Evolutionary conservation across 2,329 filamentous ascomycete species (phyloP), one percentile per base, ranked within the genome.

Genomic region (Penicillium palitans): DNA sequence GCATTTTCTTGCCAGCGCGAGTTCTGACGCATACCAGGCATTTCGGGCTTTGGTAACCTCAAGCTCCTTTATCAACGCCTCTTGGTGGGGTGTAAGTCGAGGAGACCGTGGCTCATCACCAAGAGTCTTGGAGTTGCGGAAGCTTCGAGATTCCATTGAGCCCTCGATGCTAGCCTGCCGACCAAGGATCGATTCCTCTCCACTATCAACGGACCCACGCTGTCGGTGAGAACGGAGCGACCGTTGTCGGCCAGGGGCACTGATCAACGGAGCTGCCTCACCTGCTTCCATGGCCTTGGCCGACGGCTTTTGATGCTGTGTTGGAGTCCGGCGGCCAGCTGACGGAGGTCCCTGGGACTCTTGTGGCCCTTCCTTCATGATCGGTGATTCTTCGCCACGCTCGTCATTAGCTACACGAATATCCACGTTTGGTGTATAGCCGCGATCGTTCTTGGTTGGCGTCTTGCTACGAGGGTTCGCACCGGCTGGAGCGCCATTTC

Each of bases 21-120:
- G 81, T 76, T 99, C 95, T 0, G 93, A 97, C 8, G 92, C 91
- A 74, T 96, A 97, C 95, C 95, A 99, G 0, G 93, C 93, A 76
- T 96, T 98, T 52, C 90, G 86, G 70, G 89, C 95, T 68, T 91
- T 90, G 4, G 88, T 84, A 9, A 87, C 83, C 71, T 99, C 93
- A 2, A 99, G 81, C 72, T 99, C 95, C 72, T 95, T 93, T 15
- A 91, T 81, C 13, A 97, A 75, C 0, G 90, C 87, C 62, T 84
- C 85, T 61, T 81, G 79, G 51, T 81, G 64, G 67, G 78, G 70
- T 4, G 74, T 79, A 40, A 80, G 62, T 40, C 75, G 74, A 12
- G 78, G 78, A 9, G 78, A 80, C 15, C 74, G 72, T 37, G 78
- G 78, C 59, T 79, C 78, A 33, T 80, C 78, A 12, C 65, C 70